phyloP scores from a whole-genome alignment of 2,329 filamentous ascomycete species.

The Cordyceps cicadae region DNA sequence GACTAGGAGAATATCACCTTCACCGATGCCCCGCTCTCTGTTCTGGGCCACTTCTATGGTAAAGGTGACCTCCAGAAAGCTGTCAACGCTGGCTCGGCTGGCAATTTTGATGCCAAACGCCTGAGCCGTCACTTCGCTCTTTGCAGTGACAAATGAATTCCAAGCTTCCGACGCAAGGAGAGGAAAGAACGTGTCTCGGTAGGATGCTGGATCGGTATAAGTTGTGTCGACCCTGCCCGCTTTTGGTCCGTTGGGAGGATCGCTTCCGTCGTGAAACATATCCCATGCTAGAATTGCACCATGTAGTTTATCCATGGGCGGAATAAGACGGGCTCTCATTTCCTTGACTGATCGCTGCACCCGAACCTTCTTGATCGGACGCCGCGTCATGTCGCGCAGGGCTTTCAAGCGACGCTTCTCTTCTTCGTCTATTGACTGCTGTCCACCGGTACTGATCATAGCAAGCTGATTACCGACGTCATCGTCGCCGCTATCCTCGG shows the following conservation, averaged over 20 bases:
- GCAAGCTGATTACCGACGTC: conserved; percentile 40
- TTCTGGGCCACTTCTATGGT: conserved; percentile 63
- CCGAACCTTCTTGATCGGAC: conserved; percentile 77
- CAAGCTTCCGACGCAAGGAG: conserved; percentile 88
- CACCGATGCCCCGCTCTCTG: conserved; percentile 63
- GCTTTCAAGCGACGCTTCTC: conserved; percentile 37
- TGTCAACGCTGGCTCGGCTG: conserved; percentile 83
- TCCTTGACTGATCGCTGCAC: conserved; percentile 79
- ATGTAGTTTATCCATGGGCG: conserved; percentile 78
- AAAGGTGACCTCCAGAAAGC: conserved; percentile 85
- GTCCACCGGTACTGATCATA: conserved; percentile 39
- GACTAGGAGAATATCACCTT: conserved; percentile 84
- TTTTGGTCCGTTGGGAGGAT: conserved; percentile 67
- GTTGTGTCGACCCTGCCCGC: conserved; percentile 70
- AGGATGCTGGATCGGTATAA: conserved; percentile 68
- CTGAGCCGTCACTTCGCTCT: conserved; percentile 74
- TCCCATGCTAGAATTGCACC: conserved; percentile 87
- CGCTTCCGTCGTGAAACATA: conserved; percentile 81
- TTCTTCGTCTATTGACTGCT: conserved; percentile 41
- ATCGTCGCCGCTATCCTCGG: conserved; percentile 59
- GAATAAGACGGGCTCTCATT: conserved; percentile 84
- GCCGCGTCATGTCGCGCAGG: conserved; percentile 49
- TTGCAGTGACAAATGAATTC: conserved; percentile 84
- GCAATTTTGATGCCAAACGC: conserved; percentile 81
- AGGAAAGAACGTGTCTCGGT: conserved; percentile 84